Percentiles rank a stretch among this genome's conserved stretches.
phyloP scores from a whole-genome alignment of 169 alveolate species.

The Theileria annulata region DNA sequence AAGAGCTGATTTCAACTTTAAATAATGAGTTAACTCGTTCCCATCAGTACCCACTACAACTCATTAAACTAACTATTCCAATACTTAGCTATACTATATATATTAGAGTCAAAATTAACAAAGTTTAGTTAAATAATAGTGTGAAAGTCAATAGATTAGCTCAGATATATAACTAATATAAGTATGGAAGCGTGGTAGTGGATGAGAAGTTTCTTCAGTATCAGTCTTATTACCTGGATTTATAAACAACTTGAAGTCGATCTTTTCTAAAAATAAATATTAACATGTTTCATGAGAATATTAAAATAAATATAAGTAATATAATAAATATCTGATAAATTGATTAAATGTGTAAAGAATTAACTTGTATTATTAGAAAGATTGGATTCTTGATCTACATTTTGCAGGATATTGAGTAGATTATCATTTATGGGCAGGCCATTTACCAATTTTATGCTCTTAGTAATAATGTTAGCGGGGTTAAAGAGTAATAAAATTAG shows the following conservation, averaged over 20 bases:
- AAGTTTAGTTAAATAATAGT: background rate
- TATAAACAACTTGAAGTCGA: background rate
- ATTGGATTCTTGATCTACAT: constrained; percentile 9
- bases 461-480: background rate
- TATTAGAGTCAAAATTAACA: background rate
- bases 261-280: background rate
- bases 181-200: background rate
- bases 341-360: background rate
- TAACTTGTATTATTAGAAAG: background rate
- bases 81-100: background rate
- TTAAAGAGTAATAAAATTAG: background rate
- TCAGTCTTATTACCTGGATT: constrained; percentile 10
- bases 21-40: constrained; percentile 20
- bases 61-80: background rate
- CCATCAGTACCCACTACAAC: constrained; percentile 17
- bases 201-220: background rate
- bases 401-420: background rate
- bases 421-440: constrained; percentile 4
- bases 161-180: background rate
- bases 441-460: background rate
- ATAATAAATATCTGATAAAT: too few relatives aligned
- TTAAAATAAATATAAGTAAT: too few relatives aligned
- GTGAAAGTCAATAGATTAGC: background rate
- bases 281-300: background rate
- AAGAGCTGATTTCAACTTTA: constrained; percentile 25